Evolutionary conservation across 768 basidiomycete species (phyloP), one percentile per base, ranked within the genome.

Genomic region (Macrolepiota fuliginosa): DNA sequence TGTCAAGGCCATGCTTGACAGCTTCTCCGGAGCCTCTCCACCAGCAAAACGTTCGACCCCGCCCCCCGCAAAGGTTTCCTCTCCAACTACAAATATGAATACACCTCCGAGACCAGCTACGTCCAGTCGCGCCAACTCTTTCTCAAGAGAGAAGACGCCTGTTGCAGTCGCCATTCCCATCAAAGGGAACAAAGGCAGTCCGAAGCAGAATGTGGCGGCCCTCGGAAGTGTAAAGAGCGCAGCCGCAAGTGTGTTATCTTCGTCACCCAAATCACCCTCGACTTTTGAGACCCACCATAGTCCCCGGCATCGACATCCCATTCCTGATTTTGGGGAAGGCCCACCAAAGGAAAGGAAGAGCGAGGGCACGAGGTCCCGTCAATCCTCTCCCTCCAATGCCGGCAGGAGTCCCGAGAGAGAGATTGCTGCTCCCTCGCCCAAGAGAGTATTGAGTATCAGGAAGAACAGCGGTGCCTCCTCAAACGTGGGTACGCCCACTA

Each of bases 1-100:
- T 54, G 82, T 91, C 72, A 89, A 87, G 73, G 76, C 81, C n/a
- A 73, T 85, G 55, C 79, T 91, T 54, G 89, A 89, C 61, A 79
- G 77, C 61, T 72, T 85, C 54, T 71, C 81, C 46, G 64, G 73
- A 68, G 62, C 70, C 55, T 70, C 73, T 39, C 70, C 63, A 37
- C 54, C 69, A 52, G 63, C 66, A 65, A 72, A 67, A 42, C 77
- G 73, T 57, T 72, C 62, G 60, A 61, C 54, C 22, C 70, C 57
- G 59, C 71, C 36, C 49, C 74, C 64, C n/a, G 24, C 54, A 15
- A 73, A 71, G 59, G 39, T 63, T 32, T 47, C 64, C 3, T 35
- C 50, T 19, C 35, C 52, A 17, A n/a, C 42, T 1, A 12, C 19
- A 17, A 52, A 52, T 36, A 47, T 27, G 4, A 36, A 11, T 35